These are phyloP conservation scores for Effrenium voratum DNA, from an alignment of 73 alveolate species.

Conservation along the genomic window DNA sequence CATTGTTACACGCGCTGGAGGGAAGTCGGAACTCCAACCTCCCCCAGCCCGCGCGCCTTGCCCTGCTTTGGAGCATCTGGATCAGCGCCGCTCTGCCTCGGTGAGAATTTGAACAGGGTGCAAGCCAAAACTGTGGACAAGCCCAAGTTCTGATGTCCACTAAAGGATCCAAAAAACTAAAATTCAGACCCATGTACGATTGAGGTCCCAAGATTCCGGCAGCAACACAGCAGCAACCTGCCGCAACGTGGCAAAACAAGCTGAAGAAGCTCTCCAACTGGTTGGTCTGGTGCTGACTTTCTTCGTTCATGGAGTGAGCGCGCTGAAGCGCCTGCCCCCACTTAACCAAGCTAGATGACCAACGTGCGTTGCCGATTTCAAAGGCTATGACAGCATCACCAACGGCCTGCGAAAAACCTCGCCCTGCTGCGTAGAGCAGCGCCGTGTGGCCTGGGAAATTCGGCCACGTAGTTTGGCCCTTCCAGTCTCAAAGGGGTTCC, in stretches of 20 bases:
- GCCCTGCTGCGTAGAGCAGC: slow-evolving; percentile 12
- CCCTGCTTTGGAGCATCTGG: slow-evolving; percentile 27
- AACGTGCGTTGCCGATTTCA: not conserved
- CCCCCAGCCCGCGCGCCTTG: not conserved
- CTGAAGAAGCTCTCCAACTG: too few species aligned
- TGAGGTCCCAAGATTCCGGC: not conserved
- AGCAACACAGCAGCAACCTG: slow-evolving; percentile 5
- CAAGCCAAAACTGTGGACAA: not conserved
- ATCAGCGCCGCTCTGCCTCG: slow-evolving; percentile 9
- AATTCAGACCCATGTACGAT: not conserved
- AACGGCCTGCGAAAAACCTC: not conserved
- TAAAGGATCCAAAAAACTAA: not conserved
- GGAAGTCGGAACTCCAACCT: too few species aligned
- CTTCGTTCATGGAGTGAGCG: too few species aligned
- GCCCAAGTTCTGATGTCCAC: not conserved
- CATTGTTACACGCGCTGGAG: too few species aligned
- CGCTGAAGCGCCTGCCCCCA: too few species aligned
- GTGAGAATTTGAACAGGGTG: not conserved
- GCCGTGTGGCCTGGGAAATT: slow-evolving; percentile 1
- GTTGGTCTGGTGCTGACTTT: too few species aligned
- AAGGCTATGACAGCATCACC: not conserved
- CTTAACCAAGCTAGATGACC: too few species aligned
- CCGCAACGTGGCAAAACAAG: too few species aligned
- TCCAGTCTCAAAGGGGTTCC: too few species aligned
- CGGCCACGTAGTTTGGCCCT: too few species aligned